Evolutionary conservation across 2,329 filamentous ascomycete species (phyloP).

Genomic region (Coniochaeta pulveracea): DNA sequence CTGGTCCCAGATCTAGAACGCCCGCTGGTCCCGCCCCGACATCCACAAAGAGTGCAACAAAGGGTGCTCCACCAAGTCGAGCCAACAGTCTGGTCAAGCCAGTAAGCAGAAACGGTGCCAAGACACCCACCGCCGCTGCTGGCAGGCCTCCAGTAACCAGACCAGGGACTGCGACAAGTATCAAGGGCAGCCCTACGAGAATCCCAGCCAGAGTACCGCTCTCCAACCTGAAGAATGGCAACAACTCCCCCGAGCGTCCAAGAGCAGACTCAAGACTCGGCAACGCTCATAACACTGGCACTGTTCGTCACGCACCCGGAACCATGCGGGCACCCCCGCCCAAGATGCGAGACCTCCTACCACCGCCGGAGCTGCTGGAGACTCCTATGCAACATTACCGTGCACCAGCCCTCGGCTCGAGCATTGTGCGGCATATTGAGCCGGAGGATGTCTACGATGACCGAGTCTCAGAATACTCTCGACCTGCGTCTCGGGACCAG

Average conservation of each 20-base stretch:
- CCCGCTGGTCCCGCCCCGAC: slow-evolving; percentile 51
- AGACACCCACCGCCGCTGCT: slow-evolving; percentile 41
- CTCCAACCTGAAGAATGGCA: slow-evolving; percentile 56
- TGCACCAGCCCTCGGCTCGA: slow-evolving; percentile 33
- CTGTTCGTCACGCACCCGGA: slow-evolving; percentile 42
- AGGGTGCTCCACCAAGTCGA: slow-evolving; percentile 21
- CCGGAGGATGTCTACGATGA: slow-evolving; percentile 87
- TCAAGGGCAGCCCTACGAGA: slow-evolving; percentile 48
- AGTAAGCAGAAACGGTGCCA: slow-evolving; percentile 30
- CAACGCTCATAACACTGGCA: slow-evolving; percentile 25
- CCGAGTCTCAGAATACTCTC: slow-evolving; percentile 19
- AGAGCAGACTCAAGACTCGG: slow-evolving; percentile 31
- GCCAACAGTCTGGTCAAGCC: slow-evolving; percentile 25
- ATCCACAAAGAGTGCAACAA: slow-evolving; percentile 25
- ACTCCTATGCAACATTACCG: slow-evolving; percentile 38
- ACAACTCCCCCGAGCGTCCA: slow-evolving; percentile 70
- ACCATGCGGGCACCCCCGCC: slow-evolving; percentile 62
- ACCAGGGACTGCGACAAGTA: slow-evolving; percentile 13
- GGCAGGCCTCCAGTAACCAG: slow-evolving; percentile 17
- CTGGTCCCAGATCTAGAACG: slow-evolving; percentile 65
- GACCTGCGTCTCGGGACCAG: slow-evolving; percentile 25
- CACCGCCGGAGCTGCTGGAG: slow-evolving; percentile 35
- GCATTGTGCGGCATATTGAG: slow-evolving; percentile 48
- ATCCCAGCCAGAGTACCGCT: slow-evolving; percentile 61
- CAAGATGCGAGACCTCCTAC: slow-evolving; percentile 74